Evolutionary conservation across 192 early-diverging fungal species (phyloP), one percentile per base, ranked within the genome.

Genomic region (Podila minutissima): DNA sequence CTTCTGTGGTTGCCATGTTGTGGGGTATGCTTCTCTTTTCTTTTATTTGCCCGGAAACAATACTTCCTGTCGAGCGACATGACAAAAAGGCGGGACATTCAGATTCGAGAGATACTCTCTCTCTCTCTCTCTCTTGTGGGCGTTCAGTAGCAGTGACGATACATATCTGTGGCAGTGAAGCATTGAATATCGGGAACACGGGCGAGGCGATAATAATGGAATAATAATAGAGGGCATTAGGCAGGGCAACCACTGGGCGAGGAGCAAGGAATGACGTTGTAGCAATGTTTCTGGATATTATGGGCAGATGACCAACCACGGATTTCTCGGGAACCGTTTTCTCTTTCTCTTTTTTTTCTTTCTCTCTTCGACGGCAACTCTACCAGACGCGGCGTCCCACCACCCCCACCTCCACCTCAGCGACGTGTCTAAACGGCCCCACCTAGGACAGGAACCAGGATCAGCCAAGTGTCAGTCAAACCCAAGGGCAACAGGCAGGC

Each of bases 271-370:
- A 58, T 58, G 26, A 26, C 55, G 55, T 10, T 28, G 15, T 46
- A 46, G 13, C 41, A 19, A 20, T 15, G 26, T 70, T 22, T 28
- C 37, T 41, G 72, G 31, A 55, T 61, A 20, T 33, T 38, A 38
- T 46, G 50, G 58, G 11, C 37, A 55, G 71, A 81, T 81, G 77
- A 81, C 77, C 77, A 81, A 81, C 77, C 68, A 67, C 66, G 71
- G 46, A 71, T 72, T 73, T 81, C 60, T 73, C 77, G 77, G 77
- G 67, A 81, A 72, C 70, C 71, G 59, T 72, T 79, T 78, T 62
- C 31, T 33, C 26, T 33, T 19, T 59, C 66, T 65, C 48, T 46
- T 46, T 29, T 60, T 37, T 55, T 66, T 69, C 41, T 65, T 66
- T 66, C 62, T 50, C 32, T 59, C 50, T 81, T 62, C 65, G 53